Base-by-base conservation (phyloP, 495 filamentous ascomycete species). In the Pyrenula massariospora region DNA sequence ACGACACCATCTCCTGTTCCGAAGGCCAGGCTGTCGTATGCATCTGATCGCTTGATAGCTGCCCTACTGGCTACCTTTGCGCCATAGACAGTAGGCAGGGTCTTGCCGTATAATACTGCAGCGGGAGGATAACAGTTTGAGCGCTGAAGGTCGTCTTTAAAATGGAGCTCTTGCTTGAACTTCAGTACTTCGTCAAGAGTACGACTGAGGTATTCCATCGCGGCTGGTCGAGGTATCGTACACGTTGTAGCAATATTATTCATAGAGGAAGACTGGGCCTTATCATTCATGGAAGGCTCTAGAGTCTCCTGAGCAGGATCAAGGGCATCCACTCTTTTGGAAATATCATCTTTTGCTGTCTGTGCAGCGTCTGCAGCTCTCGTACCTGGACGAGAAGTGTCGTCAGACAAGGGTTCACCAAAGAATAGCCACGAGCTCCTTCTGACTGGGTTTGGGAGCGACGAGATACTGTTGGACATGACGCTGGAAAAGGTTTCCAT, bases 1-100 rank as follows among this genome's bases (percentile, higher is more conserved):
- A 90, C 89, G 0, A 97, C 92, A 0, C 92, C 92, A 66, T 97
- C 92, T 0, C 92, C 92, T 36, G 82, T 84, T 0, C 84, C 86
- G 68, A 96, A 96, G 0, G 88, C 81, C 2, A 96, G 73, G 57
- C 95, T 84, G 59, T 95, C 92, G 64, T 95, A 97, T 1, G 85
- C 84, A 69, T 94, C 89, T 0, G 80, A 69, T 42, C 81, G 79
- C 54, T 83, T 82, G 59, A 96, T 96, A 0, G 73, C 74, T 31
- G 88, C 85, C 3, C 75, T 64, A 1, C 81, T 81, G 3, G 76
- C 62, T 10, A 97, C 89, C 12, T 81, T 79, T 1, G 87, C 89
- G 0, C 83, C 89, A 67, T 80, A 87, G 0, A 95, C 87, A 0
- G 92, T 97, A 0, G 92, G 91, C 2, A 86, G 83, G 22, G 82